Base-by-base conservation (phyloP, 164 flowering plant genomes). In the Piper longum region DNA sequence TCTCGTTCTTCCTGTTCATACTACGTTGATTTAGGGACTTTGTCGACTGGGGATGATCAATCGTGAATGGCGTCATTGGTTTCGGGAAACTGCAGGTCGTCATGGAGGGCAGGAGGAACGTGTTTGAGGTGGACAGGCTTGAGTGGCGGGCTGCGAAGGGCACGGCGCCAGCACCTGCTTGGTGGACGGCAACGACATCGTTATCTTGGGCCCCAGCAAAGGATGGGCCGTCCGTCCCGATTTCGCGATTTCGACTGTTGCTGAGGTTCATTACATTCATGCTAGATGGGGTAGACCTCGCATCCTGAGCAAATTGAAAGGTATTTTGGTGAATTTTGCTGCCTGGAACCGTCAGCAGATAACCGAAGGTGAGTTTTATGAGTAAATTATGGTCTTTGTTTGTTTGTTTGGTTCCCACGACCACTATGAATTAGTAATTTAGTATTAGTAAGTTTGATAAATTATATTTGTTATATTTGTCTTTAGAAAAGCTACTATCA, bases 141-240 rank as follows among this genome's bases (percentile, higher is more conserved):
- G 96, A 95, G 73, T 75, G 97, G 65, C 75, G 83, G 65, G 99
- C 99, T 5, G 80, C 99, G 0, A 95, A 89, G 95, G 95, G 4
- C 86, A 76, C 18, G 99, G 97, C 52, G 81, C 76, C 3, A 82
- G 91, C 56, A 91, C 97, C 0, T 95, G 97, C 62, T 88, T 95
- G 96, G 89, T 97, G 16, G 87, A 96, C 68, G 99, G 99, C 5
- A 95, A 95, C 59, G 97, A 95, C 72, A 97, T 87, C 42, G 91
- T 89, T 70, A 81, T 91, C 3, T 54, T 89, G 57, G 99, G 99
- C 63, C 91, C 97, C 8, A 89, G 95, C 70, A 89, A 81, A 74
- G 99, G 99, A 36, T 95, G 99, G 97, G 70, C 91, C 54, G 88
- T 91, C 55, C 76, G 99, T 41, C 89, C 88, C 36, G 36, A 26